Evolutionary conservation across 176 grass and related monocot species (phyloP), one percentile per base, ranked within the genome.

Genomic region (Bonia amplexicaulis): DNA sequence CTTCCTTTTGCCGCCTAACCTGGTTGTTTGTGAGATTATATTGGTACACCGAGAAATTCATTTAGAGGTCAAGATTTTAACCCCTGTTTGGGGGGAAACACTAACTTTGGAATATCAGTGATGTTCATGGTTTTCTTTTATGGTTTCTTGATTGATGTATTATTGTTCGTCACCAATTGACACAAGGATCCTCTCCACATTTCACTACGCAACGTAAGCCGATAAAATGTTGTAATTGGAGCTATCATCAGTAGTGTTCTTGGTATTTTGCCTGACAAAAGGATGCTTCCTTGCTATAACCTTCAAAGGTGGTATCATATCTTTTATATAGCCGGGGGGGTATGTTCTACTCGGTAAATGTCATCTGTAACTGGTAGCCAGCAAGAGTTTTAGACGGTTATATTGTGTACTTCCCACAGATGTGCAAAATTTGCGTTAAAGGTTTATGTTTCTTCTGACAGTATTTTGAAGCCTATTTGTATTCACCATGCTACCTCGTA

Each of bases 361-460:
- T 20, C 74, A 79, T 84, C 53, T 54, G 42, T 85, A 80, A 80
- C 54, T 70, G 62, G 54, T 85, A 81, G 83, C 41, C 71, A 82
- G 78, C 57, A 80, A 62, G 57, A 41, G 76, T 59, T 78, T 73
- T 90, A 87, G 59, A 78, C 37, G 9, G 9, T 79, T 87, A 69
- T 90, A 66, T 59, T 85, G 49, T 82, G 57, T 78, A 90, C 44
- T 49, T 80, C 39, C 13, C 40, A 66, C 73, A 87, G 41, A 68
- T 90, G 80, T 83, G 68, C 68, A 87, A 77, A 87, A 68, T 67
- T 78, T 58, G 73, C 57, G 67, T 82, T 82, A 15, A 86, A 86
- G 57, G 41, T 66, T 79, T 44, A 41, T 60, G 59, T 66, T 79
- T 78, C 40, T 74, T 33, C 48, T 74, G 31, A 44, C 37, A 25